A percentile compares a stretch with the other conserved stretches of the same genome.
Evolutionary conservation across 2,329 filamentous ascomycete species (phyloP).

Genomic region (Paracoccidioides lutzii): DNA sequence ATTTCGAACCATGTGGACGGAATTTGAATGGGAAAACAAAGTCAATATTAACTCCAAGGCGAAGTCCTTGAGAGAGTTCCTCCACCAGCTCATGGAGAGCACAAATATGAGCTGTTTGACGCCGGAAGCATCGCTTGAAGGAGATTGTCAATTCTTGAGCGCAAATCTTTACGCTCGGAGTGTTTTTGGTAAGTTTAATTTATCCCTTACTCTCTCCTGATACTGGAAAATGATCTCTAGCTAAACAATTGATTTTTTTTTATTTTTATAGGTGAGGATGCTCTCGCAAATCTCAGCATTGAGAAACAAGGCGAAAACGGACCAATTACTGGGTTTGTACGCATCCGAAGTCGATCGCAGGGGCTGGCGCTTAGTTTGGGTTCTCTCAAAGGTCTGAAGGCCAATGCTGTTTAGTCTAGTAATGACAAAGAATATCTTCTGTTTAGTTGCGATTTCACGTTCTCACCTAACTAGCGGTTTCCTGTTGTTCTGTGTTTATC

Average conservation of each 20-base stretch:
- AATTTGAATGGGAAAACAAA: conserved; percentile 99
- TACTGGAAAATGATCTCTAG: neutral
- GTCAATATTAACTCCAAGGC: conserved; percentile 99
- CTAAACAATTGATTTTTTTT: conserved; percentile 13
- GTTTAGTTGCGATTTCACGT: conserved; percentile 13
- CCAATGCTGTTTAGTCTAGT: conserved; percentile 36
- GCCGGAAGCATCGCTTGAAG: conserved; percentile 88
- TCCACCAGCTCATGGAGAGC: conserved; percentile 88
- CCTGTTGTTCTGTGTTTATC: conserved; percentile 6
- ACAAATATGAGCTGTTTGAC: conserved; percentile 99
- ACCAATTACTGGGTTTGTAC: conserved; percentile 90
- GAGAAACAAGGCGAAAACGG: conserved; percentile 95
- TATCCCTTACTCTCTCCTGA: neutral
- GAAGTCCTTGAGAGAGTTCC: conserved; percentile 79
- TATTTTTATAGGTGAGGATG: conserved; percentile 71
- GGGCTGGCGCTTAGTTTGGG: conserved; percentile 87
- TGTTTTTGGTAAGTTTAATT: conserved; percentile 73
- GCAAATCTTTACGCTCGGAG: conserved; percentile 93
- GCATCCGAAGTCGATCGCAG: conserved; percentile 94
- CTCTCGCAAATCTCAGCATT: conserved; percentile 90
- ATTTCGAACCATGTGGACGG: conserved; percentile 99
- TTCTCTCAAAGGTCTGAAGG: conserved; percentile 87
- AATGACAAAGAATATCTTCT: conserved; percentile 19
- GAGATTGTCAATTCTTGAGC: conserved; percentile 94
- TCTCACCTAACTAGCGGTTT: conserved; percentile 9